These are phyloP conservation scores for Ocimum tenuiflorum DNA, from an alignment of 257 asterid species.

Conservation along the genomic window DNA sequence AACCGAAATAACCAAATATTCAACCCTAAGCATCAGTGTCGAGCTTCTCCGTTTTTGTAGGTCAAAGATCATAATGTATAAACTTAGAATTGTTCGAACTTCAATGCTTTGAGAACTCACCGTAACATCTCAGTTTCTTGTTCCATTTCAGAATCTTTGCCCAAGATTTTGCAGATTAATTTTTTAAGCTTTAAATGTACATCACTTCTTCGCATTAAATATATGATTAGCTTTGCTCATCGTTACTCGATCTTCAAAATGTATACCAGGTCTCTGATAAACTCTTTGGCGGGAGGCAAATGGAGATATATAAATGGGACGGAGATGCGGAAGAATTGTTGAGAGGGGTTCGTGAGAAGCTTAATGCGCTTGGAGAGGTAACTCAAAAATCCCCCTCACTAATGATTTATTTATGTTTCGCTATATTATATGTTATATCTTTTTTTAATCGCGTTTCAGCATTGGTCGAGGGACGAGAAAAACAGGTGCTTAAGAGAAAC, in stretches of 20 bases:
- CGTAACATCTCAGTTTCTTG: neutral
- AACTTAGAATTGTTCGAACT: too few species aligned
- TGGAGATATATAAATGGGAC: constrained; percentile 72
- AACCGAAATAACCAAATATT: too few species aligned
- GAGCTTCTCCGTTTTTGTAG: too few species aligned
- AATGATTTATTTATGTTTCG: too few species aligned
- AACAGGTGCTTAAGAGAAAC: constrained; percentile 75
- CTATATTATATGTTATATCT: too few species aligned
- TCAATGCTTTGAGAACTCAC: too few species aligned
- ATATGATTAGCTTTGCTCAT: neutral
- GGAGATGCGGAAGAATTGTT: constrained; percentile 62
- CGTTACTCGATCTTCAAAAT: constrained; percentile 12
- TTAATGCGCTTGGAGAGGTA: constrained; percentile 84
- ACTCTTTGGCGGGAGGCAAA: constrained; percentile 52
- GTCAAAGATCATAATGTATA: too few species aligned
- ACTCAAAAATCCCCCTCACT: neutral
- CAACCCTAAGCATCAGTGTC: too few species aligned
- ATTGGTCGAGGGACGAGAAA: constrained; percentile 81
- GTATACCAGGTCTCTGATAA: constrained; percentile 47
- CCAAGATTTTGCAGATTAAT: neutral
- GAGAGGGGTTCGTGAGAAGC: constrained; percentile 63
- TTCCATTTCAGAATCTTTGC: neutral
- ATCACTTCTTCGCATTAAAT: neutral
- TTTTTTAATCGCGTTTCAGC: constrained; percentile 48
- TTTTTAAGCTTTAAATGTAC: neutral